Evolutionary conservation across 306 rosid species (phyloP).

Genomic region (Rosa persica): DNA sequence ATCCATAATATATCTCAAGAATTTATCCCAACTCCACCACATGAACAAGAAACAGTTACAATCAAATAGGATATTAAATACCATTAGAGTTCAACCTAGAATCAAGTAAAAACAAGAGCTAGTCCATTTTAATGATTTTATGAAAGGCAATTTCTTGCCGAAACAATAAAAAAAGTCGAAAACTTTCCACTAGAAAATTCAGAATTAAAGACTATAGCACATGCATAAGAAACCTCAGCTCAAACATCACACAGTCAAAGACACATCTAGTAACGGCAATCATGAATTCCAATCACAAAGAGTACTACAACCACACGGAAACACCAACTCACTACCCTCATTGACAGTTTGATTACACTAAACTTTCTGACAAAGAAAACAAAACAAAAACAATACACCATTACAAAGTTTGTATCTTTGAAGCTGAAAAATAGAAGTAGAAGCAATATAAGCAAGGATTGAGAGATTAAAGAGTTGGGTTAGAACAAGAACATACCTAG

Average conservation of each 20-base stretch:
- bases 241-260: constrained; percentile 3
- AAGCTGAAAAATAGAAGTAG: not conserved
- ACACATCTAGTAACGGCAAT: not conserved
- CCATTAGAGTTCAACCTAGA: not conserved
- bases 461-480: not conserved
- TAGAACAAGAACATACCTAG: constrained; percentile 49
- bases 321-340: not conserved
- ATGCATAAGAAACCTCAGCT: constrained; percentile 2
- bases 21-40: not conserved
- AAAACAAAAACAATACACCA: not conserved
- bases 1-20: not conserved
- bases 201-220: not conserved
- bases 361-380: not conserved
- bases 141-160: not conserved
- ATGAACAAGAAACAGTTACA: constrained; percentile 3
- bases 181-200: not conserved
- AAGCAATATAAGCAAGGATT: not conserved
- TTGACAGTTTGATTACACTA: not conserved
- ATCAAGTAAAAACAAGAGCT: not conserved
- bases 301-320: not conserved
- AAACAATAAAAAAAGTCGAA: not conserved
- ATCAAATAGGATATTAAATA: not conserved
- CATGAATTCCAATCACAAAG: not conserved
- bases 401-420: not conserved
- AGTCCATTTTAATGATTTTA: not conserved